phyloP scores from a whole-genome alignment of 169 alveolate species.

The Hammondia hammondi region DNA sequence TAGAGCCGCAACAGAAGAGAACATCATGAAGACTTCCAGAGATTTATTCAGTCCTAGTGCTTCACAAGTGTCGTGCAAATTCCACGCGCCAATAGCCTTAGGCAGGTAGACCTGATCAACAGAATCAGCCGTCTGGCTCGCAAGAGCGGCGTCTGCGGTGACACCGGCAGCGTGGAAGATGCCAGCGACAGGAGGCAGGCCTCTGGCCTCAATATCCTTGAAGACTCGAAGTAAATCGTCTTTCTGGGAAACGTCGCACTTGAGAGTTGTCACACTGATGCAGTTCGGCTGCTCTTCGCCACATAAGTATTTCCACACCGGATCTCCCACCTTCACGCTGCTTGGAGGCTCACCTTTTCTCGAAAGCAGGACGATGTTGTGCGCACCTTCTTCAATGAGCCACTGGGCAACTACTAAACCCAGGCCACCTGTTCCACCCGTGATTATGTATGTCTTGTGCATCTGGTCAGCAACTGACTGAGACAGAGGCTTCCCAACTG shows the following conservation, averaged over 20 bases:
- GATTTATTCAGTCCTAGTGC: conserved; percentile 44
- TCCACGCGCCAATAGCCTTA: conserved; percentile 82
- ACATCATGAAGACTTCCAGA: conserved; percentile 72
- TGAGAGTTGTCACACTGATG: not conserved
- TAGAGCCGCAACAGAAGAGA: conserved; percentile 80
- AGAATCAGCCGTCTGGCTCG: conserved; percentile 64
- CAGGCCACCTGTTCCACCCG: conserved; percentile 75
- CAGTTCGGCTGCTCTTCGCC: conserved; percentile 25
- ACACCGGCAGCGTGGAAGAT: conserved; percentile 82
- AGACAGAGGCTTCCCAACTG: conserved; percentile 11
- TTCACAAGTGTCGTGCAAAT: conserved; percentile 74
- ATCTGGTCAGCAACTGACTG: not conserved
- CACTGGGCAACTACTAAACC: conserved; percentile 72
- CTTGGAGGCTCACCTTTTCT: conserved; percentile 60
- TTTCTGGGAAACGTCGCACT: conserved; percentile 58
- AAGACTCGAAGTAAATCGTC: conserved; percentile 54
- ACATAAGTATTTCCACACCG: conserved; percentile 45
- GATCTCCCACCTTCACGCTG: conserved; percentile 11
- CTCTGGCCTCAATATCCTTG: conserved; percentile 15
- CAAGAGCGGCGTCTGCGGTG: conserved; percentile 73
- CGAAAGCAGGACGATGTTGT: conserved; percentile 70
- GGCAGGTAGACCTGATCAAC: conserved; percentile 76
- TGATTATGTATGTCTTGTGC: conserved; percentile 63
- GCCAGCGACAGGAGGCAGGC: conserved; percentile 68
- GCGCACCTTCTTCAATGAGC: conserved; percentile 78